Base-by-base conservation (phyloP, 2,329 filamentous ascomycete species). In the Claviceps capensis region DNA sequence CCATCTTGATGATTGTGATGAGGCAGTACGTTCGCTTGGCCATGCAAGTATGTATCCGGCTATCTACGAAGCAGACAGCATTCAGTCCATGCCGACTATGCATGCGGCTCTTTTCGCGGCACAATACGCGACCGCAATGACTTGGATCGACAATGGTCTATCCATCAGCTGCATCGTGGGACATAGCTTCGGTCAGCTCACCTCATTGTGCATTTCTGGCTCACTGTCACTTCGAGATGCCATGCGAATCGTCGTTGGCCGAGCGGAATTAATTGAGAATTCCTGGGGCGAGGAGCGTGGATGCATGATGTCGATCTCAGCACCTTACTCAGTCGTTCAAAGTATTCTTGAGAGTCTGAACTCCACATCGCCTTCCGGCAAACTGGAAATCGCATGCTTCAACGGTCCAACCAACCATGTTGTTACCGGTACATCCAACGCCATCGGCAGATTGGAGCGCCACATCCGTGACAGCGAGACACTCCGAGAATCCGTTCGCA, bases 131-230 rank as follows among this genome's bases (percentile, higher is more conserved):
- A 64, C 48, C 9, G 66, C 67, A 0, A 56, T 54, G 50, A 53
- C 52, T 26, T 71, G 68, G 69, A 65, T 70, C 0, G 66, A 69
- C 47, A 62, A 57, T 13, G 68, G 70, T 1, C 4, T 60, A 6
- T 11, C 55, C 34, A 42, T 52, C 2, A 47, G 26, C 4, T 52
- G 55, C 7, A 6, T 61, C 0, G 61, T 72, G 0, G 71, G 70
- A 3, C 69, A 73, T 54, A 69, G 65, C 53, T 69, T 72, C 23
- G 72, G 72, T 3, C 65, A 73, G 57, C 58, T 73, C 5, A 66
- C 66, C 0, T 69, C 69, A 0, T 58, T 71, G 0, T 68, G 66
- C 50, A 53, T 72, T 0, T 58, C 67, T 0, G 64, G 65, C 0
- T 55, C 57, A 0, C 49, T 72, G 3, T 57, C 52, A 0, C 50